phyloP scores from a whole-genome alignment of 2,329 filamentous ascomycete genomes.

The Trichoderma sp. region DNA sequence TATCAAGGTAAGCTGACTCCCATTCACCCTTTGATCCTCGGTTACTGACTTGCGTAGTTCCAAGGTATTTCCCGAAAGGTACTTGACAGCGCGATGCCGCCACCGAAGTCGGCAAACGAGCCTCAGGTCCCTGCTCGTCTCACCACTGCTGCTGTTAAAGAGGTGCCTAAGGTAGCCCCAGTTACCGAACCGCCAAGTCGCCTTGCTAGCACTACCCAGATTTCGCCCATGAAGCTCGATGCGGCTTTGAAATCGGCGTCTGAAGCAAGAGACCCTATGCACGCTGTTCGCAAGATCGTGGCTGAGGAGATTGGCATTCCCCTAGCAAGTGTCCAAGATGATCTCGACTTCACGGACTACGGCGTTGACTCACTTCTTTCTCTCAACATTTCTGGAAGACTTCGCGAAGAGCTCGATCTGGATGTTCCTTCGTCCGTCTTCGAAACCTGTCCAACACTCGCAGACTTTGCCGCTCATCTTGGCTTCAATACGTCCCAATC shows the following conservation, averaged over 20 bases:
- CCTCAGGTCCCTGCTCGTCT: not conserved
- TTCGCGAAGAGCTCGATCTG: conserved; percentile 20
- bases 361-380: conserved; percentile 18
- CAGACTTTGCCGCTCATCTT: not conserved
- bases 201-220: not conserved
- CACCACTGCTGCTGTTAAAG: not conserved
- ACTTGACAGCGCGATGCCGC: not conserved
- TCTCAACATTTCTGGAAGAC: conserved; percentile 16
- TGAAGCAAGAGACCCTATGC: conserved; percentile 3
- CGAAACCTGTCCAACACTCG: not conserved
- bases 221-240: conserved; percentile 8
- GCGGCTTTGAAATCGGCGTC: conserved; percentile 9
- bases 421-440: conserved; percentile 10
- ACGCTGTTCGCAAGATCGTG: conserved; percentile 44
- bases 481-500: not conserved
- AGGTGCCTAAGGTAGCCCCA: not conserved
- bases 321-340: conserved; percentile 51
- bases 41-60: not conserved
- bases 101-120: not conserved
- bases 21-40: not conserved
- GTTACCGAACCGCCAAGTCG: not conserved
- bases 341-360: conserved; percentile 5
- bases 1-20: conserved; percentile 37
- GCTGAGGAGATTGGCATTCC: conserved; percentile 54
- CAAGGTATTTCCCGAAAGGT: conserved; percentile 10